Conservation (phyloP, 2,329 filamentous ascomycete species). For the Colletotrichum higginsianum region DNA sequence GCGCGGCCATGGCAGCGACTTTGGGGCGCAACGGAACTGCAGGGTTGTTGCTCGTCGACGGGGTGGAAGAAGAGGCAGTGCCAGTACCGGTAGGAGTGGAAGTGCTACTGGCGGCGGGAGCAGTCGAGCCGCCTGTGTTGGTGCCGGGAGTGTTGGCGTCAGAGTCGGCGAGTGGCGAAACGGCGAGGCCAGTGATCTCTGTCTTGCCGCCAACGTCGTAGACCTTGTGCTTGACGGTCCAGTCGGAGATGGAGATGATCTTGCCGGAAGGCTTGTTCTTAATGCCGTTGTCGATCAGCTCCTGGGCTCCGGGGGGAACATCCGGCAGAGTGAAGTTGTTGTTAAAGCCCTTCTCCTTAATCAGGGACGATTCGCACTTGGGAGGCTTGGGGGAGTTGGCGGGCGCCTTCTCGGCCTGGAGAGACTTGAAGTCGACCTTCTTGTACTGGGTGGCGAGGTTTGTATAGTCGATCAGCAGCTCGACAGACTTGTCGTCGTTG, state of each 20-base stretch:
- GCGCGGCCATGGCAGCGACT: conserved; percentile 31
- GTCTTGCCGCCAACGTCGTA: conserved; percentile 57
- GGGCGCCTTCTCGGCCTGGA: conserved; percentile 75
- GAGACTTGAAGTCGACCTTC: conserved; percentile 78
- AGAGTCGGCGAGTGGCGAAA: conserved; percentile 61
- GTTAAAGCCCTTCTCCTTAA: conserved; percentile 78
- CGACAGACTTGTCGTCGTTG: conserved; percentile 69
- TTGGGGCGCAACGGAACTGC: conserved; percentile 41
- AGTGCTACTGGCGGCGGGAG: conserved; percentile 29
- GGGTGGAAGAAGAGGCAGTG: conserved; percentile 16
- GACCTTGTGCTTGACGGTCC: conserved; percentile 68
- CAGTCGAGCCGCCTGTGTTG: conserved; percentile 51
- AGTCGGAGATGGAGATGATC: conserved; percentile 77
- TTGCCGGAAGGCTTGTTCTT: conserved; percentile 74
- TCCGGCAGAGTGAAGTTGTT: conserved; percentile 84
- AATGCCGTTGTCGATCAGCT: conserved; percentile 84
- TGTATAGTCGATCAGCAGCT: conserved; percentile 76
- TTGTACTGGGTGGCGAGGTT: conserved; percentile 83
- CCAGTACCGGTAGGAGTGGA: conserved; percentile 34
- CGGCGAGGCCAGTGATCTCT: conserved; percentile 61
- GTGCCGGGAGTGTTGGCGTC: conserved; percentile 62
- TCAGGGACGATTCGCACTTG: conserved; percentile 76
- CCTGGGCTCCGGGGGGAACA: conserved; percentile 76
- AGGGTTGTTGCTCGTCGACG: conserved; percentile 49
- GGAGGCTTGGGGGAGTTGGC: conserved; percentile 68